Evolutionary conservation across 257 asterid species (phyloP), one percentile per base, ranked within the genome.

Genomic region (Echium plantagineum): DNA sequence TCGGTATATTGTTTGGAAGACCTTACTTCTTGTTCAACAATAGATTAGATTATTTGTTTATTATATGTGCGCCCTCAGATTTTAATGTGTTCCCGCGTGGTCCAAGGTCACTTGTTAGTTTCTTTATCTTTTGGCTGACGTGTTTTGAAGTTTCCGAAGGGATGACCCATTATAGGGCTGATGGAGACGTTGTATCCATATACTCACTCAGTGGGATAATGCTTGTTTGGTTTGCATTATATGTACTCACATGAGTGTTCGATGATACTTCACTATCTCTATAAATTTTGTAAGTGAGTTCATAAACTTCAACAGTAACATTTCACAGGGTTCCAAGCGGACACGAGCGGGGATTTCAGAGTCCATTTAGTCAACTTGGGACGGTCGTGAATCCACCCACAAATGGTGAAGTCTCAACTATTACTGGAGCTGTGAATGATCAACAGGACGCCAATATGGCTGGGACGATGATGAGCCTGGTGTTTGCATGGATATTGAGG

Each of bases 401-500:
- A 65, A 77, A 77, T 74, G 95, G 86, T 68, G 94, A 85, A 62
- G 93, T 77, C 63, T 62, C 86, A 51, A 78, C 83, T 63, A 61
- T 76, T 55, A 63, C 72, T 19, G 90, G 83, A 57, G 85, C 70
- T 72, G 68, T 77, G 71, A 81, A 72, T 74, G 94, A 86, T 60
- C 77, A 60, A 54, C 59, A 65, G 94, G 78, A 57, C 66, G 83
- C 58, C 82, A 78, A 20, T 91, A 88, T 88, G 95, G 90, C 60
- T 93, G 97, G 96, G 96, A 89, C 65, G 99, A 90, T 31, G 97
- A 83, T 61, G 97, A 89, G 66, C 80, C 79, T 65, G 91, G 89
- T 66, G 64, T 76, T 61, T 82, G 84, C 66, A 79, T 85, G 85
- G 97, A 93, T 81, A 93, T 93, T 66, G 81, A 93, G 77, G 86